Base-by-base conservation (phyloP, 225 moss, liverwort and hornwort genomes). In the Asterella californica region DNA sequence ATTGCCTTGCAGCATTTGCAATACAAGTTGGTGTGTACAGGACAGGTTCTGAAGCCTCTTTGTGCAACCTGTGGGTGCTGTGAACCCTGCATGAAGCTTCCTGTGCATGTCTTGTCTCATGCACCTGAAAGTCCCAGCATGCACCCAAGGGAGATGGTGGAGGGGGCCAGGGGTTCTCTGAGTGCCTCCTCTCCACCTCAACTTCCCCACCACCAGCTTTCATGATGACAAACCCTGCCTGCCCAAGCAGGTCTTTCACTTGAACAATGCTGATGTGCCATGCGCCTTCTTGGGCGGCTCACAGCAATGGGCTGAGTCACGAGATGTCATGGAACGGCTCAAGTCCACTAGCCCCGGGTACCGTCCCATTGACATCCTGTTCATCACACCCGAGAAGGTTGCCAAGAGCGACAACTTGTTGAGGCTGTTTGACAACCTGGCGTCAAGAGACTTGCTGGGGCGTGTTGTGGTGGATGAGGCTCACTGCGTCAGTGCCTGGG, bases 391-490 rank as follows among this genome's bases (percentile, higher is more conserved):
- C n/a, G n/a, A n/a, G n/a, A n/a, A n/a, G n/a, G n/a, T n/a, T n/a
- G n/a, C n/a, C n/a, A n/a, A n/a, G n/a, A n/a, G n/a, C n/a, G n/a
- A 75, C 88, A 94, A 90, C 81, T 78, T 94, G 86, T 88, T 90
- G 64, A 76, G 74, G 17, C 86, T 84, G 80, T 84, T 92, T 84
- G 89, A 88, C 81, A 86, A 89, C 59, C 83, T 92, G 71, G 92
- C 92, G 27, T 84, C 86, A 29, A 78, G 87, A 27, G 86, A 88
- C 79, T 91, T 91, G 12, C 92, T 94, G 86, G 94, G 92, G 66
- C 89, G 92, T 25, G 92, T 94, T 86, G 94, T 90, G 80, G 88
- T 92, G 69, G 94, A 94, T 79, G 91, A 94, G 84, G 94, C 94
- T 60, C 92, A 94, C 84, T 92, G 93, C 76, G 83, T 94, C 52